Evolutionary conservation across 768 basidiomycete species (phyloP), one percentile per base, ranked within the genome.

Genomic region (Rubroboletus pulcherrimus): DNA sequence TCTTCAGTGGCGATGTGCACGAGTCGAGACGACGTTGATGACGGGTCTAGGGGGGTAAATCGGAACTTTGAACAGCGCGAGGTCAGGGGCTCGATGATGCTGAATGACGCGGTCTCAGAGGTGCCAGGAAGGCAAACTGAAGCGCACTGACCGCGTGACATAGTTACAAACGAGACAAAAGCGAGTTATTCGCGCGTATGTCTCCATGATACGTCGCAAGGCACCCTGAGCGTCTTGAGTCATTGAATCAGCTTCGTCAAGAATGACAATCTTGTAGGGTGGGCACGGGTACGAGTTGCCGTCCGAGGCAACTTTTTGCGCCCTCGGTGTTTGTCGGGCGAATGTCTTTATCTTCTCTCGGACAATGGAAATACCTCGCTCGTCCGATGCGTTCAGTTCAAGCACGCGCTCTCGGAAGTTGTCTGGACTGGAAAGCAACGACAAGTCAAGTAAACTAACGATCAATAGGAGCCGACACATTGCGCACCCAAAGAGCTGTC

Each of bases 91-190:
- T 99, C 97, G 53, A 99, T 99, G 57, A 99, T 99, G 62, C 96
- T 99, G 60, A 40, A 34, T 44, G 42, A 49, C 2, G 15, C 42
- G 5, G 8, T 56, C 44, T 59, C 24, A 53, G 44, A 54, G 40
- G 35, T 30, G 38, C 24, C 11, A 39, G 46, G 47, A 53, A 30
- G 24, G 33, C 7, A 5, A n/a, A 24, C n/a, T 43, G 24, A 41
- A 19, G 35, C 45, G n/a, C 17, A 60, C 81, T 53, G 34, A 94
- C 96, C 97, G 83, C 5, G 97, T 99, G 44, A 99, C 97, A 71
- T 98, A 99, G 76, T 99, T 99, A 76, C 97, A 99, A 17, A 98
- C 93, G 21, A 99, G 78, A 72, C 97, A 99, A 75, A 99, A 99
- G 5, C 97, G 81, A 33, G 97, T 99, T 68, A 98, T 98, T 53